These are phyloP conservation scores for Grosmannia huntii DNA, from an alignment of 2,329 filamentous ascomycete species.

Conservation along the genomic window DNA sequence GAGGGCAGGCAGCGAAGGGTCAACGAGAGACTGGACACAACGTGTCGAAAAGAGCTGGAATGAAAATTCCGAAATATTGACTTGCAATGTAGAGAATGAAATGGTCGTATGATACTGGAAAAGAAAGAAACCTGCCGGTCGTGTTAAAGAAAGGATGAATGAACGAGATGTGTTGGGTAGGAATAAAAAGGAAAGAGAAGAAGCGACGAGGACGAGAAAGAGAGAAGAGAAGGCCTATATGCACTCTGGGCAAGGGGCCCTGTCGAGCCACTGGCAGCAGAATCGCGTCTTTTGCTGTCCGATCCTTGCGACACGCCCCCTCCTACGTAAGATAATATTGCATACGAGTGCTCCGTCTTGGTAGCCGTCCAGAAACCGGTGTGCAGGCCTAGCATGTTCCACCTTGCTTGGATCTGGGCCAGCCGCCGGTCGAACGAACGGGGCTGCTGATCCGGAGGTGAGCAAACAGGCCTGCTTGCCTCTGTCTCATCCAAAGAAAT, in stretches of 20 bases:
- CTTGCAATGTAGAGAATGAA: background rate
- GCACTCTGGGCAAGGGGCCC: background rate
- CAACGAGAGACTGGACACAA: background rate
- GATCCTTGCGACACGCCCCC: background rate
- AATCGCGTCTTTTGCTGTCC: background rate
- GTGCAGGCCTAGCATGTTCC: background rate
- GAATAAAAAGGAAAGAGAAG: background rate
- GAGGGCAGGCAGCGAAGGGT: background rate
- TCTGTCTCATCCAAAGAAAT: background rate
- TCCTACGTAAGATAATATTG: background rate
- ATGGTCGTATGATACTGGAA: background rate
- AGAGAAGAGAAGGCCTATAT: background rate
- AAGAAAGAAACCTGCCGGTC: background rate
- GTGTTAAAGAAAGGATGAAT: background rate
- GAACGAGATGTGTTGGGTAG: background rate
- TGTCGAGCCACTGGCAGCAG: background rate
- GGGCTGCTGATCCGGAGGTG: background rate
- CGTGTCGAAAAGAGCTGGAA: slow-evolving; percentile 10
- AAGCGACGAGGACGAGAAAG: background rate
- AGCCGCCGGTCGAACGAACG: background rate
- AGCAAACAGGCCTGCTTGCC: background rate
- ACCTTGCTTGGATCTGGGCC: background rate
- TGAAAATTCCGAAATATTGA: background rate
- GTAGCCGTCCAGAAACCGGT: too few species aligned
- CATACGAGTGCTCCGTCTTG: background rate